These are phyloP conservation scores for Pittosporum tobira DNA, from an alignment of 129 eudicot species.

Conservation along the genomic window DNA sequence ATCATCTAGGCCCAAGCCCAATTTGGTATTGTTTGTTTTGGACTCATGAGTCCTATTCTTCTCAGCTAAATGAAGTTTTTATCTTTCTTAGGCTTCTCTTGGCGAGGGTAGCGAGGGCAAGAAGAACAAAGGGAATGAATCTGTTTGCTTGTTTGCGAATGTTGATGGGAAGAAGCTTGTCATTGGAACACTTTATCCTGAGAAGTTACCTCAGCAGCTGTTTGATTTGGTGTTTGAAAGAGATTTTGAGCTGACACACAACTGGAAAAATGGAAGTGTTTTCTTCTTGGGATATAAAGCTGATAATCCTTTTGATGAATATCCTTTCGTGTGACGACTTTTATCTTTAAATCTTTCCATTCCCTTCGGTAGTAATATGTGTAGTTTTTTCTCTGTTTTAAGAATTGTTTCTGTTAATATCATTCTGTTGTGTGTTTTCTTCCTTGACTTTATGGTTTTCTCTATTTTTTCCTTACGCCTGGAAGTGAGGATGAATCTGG, in stretches of 20 bases:
- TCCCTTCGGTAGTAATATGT: neutral
- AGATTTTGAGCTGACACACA: constrained; percentile 65
- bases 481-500: constrained; percentile 28
- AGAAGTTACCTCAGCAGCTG: constrained; percentile 59
- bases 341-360: no score
- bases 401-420: neutral
- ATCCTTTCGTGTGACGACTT: constrained; percentile 39
- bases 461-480: constrained; percentile 17
- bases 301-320: constrained; percentile 45
- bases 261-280: constrained; percentile 69
- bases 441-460: constrained; percentile 43
- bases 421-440: neutral
- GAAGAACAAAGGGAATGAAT: constrained; percentile 43
- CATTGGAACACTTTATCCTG: constrained; percentile 63
- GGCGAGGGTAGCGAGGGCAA: constrained; percentile 66
- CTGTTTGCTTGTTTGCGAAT: constrained; percentile 46
- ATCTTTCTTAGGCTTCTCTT: constrained; percentile 48
- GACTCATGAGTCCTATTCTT: neutral
- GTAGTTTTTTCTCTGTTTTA: neutral
- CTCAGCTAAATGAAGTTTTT: neutral
- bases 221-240: constrained; percentile 78
- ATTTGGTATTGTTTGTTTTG: neutral
- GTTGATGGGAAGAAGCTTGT: constrained; percentile 55
- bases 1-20: neutral
- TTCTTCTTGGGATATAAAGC: constrained; percentile 71